Conservation (phyloP, 192 early-diverging fungal species). For the Spizellomyces punctatus region DNA sequence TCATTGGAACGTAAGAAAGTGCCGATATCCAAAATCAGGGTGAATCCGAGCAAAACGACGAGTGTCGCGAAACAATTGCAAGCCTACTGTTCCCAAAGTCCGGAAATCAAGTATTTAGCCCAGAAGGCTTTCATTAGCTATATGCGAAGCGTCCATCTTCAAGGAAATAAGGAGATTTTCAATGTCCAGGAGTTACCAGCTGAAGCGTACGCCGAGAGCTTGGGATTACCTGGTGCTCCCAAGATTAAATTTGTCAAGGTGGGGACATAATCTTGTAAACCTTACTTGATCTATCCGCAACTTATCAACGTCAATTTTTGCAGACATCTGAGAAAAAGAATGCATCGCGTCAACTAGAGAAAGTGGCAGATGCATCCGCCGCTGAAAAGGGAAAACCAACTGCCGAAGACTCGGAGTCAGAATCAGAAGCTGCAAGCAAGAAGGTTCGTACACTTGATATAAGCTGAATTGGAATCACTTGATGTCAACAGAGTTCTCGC, state of each 20-base stretch:
- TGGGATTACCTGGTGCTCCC: slow-evolving; percentile 95
- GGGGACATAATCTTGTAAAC: background rate
- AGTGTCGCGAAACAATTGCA: slow-evolving; percentile 83
- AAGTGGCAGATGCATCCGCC: background rate
- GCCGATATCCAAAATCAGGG: slow-evolving; percentile 86
- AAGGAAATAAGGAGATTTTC: slow-evolving; percentile 90
- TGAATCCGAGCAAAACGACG: slow-evolving; percentile 81
- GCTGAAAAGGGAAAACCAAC: background rate
- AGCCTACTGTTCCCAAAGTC: slow-evolving; percentile 87
- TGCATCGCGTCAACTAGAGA: slow-evolving; percentile 54
- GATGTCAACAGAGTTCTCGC: background rate
- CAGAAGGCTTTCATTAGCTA: slow-evolving; percentile 97
- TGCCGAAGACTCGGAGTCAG: slow-evolving; percentile 18
- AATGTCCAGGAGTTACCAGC: slow-evolving; percentile 83
- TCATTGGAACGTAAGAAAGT: slow-evolving; percentile 75
- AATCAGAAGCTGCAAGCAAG: slow-evolving; percentile 8
- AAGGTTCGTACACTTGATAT: slow-evolving; percentile 7
- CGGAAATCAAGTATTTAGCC: slow-evolving; percentile 95
- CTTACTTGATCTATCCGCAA: slow-evolving; percentile 4
- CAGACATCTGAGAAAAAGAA: slow-evolving; percentile 62
- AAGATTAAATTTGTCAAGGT: slow-evolving; percentile 87
- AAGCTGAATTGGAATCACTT: background rate
- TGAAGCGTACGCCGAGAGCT: slow-evolving; percentile 82
- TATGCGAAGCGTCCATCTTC: slow-evolving; percentile 88
- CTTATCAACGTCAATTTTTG: background rate